Percentiles rank a stretch among this genome's conserved stretches.
Conservation (phyloP, 2,329 filamentous ascomycete species). For the Ceratocystis alfenasii region DNA sequence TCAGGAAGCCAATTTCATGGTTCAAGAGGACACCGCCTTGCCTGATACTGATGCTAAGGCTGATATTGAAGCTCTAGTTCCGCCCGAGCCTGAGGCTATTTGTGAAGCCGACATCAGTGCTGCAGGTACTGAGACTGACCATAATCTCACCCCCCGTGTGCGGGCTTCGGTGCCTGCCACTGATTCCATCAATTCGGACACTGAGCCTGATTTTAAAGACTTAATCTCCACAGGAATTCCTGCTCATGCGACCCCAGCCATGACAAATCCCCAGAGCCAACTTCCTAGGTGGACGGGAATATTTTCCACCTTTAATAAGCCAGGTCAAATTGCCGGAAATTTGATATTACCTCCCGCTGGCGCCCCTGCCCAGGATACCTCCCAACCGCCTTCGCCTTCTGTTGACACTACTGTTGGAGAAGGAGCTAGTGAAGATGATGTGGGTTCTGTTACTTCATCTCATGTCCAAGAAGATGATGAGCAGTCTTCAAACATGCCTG, state of each 20-base stretch:
- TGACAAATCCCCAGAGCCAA: not conserved
- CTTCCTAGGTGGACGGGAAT: not conserved
- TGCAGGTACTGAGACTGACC: not conserved
- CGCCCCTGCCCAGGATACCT: not conserved
- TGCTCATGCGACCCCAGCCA: not conserved
- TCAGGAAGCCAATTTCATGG: not conserved
- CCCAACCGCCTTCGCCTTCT: not conserved
- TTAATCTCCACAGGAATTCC: not conserved
- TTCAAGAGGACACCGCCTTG: not conserved
- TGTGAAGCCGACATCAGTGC: not conserved
- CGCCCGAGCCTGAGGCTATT: no score
- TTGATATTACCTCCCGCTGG: not conserved
- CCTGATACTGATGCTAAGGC: not conserved
- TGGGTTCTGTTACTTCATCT: constrained; percentile 8
- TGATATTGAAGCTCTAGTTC: not conserved
- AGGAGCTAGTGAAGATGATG: constrained; percentile 12
- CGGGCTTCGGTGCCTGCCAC: constrained; percentile 4
- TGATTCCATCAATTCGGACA: constrained; percentile 12
- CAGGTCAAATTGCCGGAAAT: not conserved
- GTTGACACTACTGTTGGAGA: not conserved
- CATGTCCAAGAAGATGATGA: not conserved
- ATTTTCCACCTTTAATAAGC: constrained; percentile 1
- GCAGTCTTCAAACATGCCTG: not conserved
- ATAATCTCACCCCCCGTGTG: constrained; percentile 11
- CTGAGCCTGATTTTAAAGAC: constrained; percentile 13